These are phyloP conservation scores for Penicillium hordei DNA, from an alignment of 2,329 filamentous ascomycete species.

Conservation along the genomic window DNA sequence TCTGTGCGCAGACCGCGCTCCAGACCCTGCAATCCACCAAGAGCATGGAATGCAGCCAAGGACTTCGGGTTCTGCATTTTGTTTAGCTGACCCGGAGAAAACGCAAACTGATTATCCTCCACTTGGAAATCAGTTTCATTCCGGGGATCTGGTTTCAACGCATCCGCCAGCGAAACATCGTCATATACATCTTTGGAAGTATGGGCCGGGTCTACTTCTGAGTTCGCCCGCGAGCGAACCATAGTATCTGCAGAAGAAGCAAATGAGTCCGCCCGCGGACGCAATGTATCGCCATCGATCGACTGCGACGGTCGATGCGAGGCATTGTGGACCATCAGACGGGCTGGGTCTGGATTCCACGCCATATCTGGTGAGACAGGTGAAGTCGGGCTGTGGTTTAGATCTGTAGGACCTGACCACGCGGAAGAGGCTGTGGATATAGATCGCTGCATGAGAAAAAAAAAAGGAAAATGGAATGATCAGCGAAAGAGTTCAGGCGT, in stretches of 20 bases:
- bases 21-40: conserved; percentile 75
- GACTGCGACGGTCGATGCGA: conserved; percentile 36
- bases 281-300: conserved; percentile 47
- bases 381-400: conserved; percentile 20
- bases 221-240: conserved; percentile 36
- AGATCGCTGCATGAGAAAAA: conserved; percentile 15
- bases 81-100: conserved; percentile 71
- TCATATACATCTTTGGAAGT: conserved; percentile 33
- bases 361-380: conserved; percentile 29
- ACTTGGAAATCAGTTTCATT: conserved; percentile 75
- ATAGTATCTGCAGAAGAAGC: conserved; percentile 38
- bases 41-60: conserved; percentile 72
- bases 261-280: conserved; percentile 44
- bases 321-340: conserved; percentile 27
- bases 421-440: conserved; percentile 21
- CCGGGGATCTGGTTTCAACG: conserved; percentile 72
- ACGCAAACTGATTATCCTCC: conserved; percentile 80
- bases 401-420: conserved; percentile 21
- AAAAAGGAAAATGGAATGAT: background rate
- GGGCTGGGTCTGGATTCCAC: conserved; percentile 22
- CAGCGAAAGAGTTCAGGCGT: background rate
- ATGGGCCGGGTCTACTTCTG: conserved; percentile 26
- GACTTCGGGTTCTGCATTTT: conserved; percentile 92
- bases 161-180: conserved; percentile 50
- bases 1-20: conserved; percentile 77